Percentiles rank a stretch among this genome's conserved stretches.
Conservation (phyloP, 371 early-diverging fungal genomes). For the Dinochytrium kinnereticum region DNA sequence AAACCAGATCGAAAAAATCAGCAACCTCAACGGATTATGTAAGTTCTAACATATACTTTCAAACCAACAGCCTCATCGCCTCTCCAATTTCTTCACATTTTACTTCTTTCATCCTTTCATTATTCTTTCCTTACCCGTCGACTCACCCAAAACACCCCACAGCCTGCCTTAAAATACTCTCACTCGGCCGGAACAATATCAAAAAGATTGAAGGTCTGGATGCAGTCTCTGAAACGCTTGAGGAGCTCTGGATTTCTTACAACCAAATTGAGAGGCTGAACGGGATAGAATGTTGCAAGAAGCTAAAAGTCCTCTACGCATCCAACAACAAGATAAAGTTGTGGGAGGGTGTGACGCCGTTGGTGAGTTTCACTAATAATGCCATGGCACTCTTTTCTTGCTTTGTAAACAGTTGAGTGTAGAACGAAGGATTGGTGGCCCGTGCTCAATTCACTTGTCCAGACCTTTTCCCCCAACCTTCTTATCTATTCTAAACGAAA, state of each 20-base stretch:
- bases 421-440: not conserved
- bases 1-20: conserved; percentile 61
- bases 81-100: no score
- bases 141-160: not conserved
- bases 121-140: no score
- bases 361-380: conserved; percentile 29
- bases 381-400: not conserved
- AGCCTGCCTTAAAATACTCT: conserved; percentile 51
- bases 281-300: conserved; percentile 62
- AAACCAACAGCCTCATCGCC: no score
- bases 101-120: no score
- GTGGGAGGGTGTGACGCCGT: conserved; percentile 53
- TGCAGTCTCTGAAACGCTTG: conserved; percentile 59
- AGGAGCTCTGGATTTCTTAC: conserved; percentile 63
- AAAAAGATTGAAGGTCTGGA: conserved; percentile 65
- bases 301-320: conserved; percentile 60
- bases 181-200: conserved; percentile 59
- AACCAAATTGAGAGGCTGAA: conserved; percentile 59
- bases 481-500: conserved; percentile 5
- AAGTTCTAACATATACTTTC: no score
- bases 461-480: not conserved
- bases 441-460: not conserved
- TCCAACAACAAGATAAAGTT: conserved; percentile 63
- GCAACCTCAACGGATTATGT: conserved; percentile 57
- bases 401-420: not conserved